Evolutionary conservation across 768 basidiomycete species (phyloP).

Genomic region (Lentinula detonsa): DNA sequence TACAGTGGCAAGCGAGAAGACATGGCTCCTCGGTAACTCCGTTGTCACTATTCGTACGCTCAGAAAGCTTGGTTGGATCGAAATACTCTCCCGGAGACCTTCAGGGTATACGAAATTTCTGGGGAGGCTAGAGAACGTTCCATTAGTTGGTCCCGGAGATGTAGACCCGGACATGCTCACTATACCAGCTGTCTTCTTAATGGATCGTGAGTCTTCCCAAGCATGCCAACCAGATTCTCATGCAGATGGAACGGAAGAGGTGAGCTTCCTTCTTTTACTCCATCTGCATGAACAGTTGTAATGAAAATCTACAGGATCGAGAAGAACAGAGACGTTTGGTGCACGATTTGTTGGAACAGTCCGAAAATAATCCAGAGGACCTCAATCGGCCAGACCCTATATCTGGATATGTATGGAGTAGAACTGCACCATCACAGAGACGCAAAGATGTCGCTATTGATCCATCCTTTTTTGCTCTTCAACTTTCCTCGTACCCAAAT

Average conservation of each 20-base stretch:
- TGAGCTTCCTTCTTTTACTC: background rate
- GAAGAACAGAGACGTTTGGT: slow-evolving; percentile 14
- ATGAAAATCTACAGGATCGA: background rate
- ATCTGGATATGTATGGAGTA: slow-evolving; percentile 86
- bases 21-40: slow-evolving; percentile 83
- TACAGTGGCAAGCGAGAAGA: slow-evolving; percentile 51
- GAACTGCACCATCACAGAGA: slow-evolving; percentile 80
- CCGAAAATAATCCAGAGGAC: slow-evolving; percentile 10
- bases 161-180: slow-evolving; percentile 75
- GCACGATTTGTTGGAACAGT: slow-evolving; percentile 16
- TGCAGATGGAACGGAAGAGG: slow-evolving; percentile 10
- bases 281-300: background rate
- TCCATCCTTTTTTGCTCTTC: slow-evolving; percentile 80
- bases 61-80: slow-evolving; percentile 78
- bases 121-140: slow-evolving; percentile 84
- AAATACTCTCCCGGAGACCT: slow-evolving; percentile 76
- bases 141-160: slow-evolving; percentile 78
- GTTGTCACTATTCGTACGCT: slow-evolving; percentile 78
- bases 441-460: slow-evolving; percentile 83
- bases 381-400: slow-evolving; percentile 58
- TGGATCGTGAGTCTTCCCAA: slow-evolving; percentile 48
- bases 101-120: slow-evolving; percentile 86
- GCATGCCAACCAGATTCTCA: slow-evolving; percentile 20
- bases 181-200: slow-evolving; percentile 64
- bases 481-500: slow-evolving; percentile 66